Evolutionary conservation across 2,329 filamentous ascomycete species (phyloP).

Genomic region (Pyricularia grisea): DNA sequence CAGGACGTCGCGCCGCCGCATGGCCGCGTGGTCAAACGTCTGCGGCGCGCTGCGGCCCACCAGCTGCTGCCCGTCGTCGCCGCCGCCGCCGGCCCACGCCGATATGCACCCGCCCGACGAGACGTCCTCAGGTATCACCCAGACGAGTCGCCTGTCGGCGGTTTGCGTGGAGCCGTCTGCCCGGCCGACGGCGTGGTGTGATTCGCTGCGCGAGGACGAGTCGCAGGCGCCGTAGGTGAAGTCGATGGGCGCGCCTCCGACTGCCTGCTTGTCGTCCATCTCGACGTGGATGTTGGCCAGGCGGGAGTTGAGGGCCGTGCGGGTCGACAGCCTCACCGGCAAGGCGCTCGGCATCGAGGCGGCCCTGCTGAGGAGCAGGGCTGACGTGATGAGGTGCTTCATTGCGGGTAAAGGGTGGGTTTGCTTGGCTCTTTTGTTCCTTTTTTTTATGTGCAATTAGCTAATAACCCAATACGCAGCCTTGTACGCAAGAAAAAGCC

Average conservation of each 20-base stretch:
- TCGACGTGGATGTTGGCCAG: conserved; percentile 12
- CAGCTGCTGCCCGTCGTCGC: neutral
- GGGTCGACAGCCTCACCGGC: conserved; percentile 8
- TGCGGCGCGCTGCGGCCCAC: conserved; percentile 10
- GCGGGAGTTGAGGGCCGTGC: conserved; percentile 6
- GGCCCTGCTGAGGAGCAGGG: conserved; percentile 1
- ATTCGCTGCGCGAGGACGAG: neutral
- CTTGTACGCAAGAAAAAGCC: neutral
- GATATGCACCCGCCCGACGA: conserved; percentile 3
- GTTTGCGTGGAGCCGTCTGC: neutral
- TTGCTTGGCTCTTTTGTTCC: neutral
- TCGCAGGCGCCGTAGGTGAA: conserved; percentile 10
- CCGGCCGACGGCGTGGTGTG: conserved; percentile 8
- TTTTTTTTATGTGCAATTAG: neutral
- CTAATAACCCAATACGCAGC: neutral
- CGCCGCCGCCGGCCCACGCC: neutral
- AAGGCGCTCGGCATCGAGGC: neutral
- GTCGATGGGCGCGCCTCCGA: neutral
- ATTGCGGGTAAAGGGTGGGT: neutral
- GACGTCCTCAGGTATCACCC: neutral
- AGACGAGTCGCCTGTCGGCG: conserved; percentile 4
- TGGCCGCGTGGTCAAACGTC: conserved; percentile 10
- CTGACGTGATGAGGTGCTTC: neutral
- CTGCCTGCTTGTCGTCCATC: neutral
- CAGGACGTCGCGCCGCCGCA: neutral